phyloP scores from a whole-genome alignment of 2,329 filamentous ascomycete species.

The Sporothrix brasiliensis region DNA sequence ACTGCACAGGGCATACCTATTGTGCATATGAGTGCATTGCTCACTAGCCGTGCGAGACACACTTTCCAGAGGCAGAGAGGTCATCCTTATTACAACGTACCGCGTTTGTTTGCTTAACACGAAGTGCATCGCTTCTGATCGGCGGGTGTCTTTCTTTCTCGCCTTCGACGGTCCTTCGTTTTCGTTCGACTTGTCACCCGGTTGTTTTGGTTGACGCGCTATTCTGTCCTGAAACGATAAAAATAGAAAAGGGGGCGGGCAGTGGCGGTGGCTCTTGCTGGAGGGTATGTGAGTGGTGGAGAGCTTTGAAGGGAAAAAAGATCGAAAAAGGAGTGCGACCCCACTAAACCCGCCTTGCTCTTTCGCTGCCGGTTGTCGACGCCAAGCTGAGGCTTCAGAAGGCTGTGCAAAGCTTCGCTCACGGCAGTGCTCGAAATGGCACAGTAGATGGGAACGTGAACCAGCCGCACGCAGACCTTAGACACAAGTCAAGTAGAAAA shows the following conservation, averaged over 20 bases:
- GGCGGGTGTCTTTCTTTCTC: background rate
- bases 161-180: background rate
- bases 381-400: background rate
- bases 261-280: constrained; percentile 22
- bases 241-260: constrained; percentile 28
- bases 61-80: no score
- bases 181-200: background rate
- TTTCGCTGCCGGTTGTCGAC: background rate
- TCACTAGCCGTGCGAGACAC: no score
- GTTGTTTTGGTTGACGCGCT: constrained; percentile 14
- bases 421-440: background rate
- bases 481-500: background rate
- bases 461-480: background rate
- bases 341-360: constrained; percentile 15
- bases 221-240: constrained; percentile 26
- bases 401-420: constrained; percentile 3
- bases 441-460: background rate
- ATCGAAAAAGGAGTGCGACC: background rate
- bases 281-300: background rate
- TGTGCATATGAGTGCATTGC: no score
- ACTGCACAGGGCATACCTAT: background rate
- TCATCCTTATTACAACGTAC: background rate
- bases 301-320: no score
- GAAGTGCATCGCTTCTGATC: background rate
- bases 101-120: background rate